Evolutionary conservation across 345 rosid genomes (phyloP).

Genomic region (Adansonia digitata): DNA sequence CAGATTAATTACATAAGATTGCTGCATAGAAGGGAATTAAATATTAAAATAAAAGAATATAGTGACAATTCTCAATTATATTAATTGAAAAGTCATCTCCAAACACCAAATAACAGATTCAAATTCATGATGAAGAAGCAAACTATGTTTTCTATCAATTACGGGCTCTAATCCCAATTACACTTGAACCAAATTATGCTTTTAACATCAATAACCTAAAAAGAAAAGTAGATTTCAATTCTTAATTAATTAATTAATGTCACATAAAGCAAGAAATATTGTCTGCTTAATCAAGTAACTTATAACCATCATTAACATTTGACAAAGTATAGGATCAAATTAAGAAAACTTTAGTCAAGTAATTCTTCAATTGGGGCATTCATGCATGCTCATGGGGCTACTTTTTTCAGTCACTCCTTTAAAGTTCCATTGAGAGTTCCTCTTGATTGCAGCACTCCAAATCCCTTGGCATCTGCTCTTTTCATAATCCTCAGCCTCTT

Average conservation of each 20-base stretch:
- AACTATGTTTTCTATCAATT: not conserved
- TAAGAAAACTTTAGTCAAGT: constrained; percentile 16
- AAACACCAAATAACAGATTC: not conserved
- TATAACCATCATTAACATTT: constrained; percentile 9
- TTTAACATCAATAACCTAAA: not conserved
- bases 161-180: not conserved
- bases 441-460: constrained; percentile 25
- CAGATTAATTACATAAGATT: no score
- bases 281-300: constrained; percentile 16
- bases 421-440: not conserved
- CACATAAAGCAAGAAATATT: constrained; percentile 13
- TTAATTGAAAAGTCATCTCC: not conserved
- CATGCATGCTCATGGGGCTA: not conserved
- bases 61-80: not conserved
- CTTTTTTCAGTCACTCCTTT: not conserved
- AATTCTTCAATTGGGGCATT: not conserved
- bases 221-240: not conserved
- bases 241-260: not conserved
- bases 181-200: not conserved
- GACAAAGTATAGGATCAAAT: constrained; percentile 7
- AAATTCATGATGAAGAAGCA: not conserved
- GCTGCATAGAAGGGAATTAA: not conserved
- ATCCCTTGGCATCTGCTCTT: constrained; percentile 57
- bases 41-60: not conserved
- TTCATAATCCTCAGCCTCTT: constrained; percentile 63